Evolutionary conservation across 768 basidiomycete genomes (phyloP).

Genomic region (Kwoniella heveanensis): DNA sequence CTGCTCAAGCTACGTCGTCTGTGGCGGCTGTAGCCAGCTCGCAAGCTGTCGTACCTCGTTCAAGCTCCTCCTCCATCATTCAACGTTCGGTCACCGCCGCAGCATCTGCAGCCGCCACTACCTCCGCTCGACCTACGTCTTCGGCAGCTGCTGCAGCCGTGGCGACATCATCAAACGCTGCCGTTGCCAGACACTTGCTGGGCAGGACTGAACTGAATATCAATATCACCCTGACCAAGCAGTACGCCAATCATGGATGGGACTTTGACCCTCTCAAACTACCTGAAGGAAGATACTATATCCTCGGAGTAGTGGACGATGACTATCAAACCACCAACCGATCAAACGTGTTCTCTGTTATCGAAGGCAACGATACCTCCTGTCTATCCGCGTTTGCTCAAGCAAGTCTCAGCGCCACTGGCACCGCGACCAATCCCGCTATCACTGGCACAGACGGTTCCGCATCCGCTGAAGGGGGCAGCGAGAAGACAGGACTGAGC

Average conservation of each 20-base stretch:
- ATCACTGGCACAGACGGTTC: conserved; percentile 2
- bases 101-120: not conserved
- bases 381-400: conserved; percentile 29
- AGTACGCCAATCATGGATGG: conserved; percentile 25
- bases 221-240: conserved; percentile 29
- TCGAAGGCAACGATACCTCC: conserved; percentile 25
- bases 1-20: not conserved
- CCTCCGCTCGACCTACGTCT: not conserved
- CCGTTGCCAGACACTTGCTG: not conserved
- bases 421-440: conserved; percentile 1
- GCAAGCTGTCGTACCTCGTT: conserved; percentile 2
- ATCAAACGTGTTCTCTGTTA: conserved; percentile 25
- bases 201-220: conserved; percentile 22
- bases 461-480: not conserved
- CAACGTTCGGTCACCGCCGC: conserved; percentile 6
- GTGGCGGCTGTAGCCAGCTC: not conserved
- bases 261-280: conserved; percentile 26
- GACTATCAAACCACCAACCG: conserved; percentile 6
- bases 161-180: not conserved
- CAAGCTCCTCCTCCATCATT: conserved; percentile 1
- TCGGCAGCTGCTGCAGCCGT: not conserved
- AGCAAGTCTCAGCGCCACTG: conserved; percentile 11
- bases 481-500: conserved; percentile 10
- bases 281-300: conserved; percentile 31
- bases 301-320: conserved; percentile 24